Evolutionary conservation across 495 filamentous ascomycete genomes (phyloP).

Genomic region (Talaromyces proteolyticus): DNA sequence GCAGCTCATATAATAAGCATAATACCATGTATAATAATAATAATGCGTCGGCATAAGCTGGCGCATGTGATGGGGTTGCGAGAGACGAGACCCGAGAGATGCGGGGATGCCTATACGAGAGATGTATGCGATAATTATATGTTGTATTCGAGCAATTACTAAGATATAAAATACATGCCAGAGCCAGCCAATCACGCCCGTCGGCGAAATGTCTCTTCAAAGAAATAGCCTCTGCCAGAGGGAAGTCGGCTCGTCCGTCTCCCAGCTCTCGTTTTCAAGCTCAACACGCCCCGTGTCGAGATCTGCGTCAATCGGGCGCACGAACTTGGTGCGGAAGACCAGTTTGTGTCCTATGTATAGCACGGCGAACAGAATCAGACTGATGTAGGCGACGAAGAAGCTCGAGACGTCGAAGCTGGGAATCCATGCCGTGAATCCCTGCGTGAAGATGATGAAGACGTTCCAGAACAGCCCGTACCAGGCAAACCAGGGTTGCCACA

Average conservation of each 20-base stretch:
- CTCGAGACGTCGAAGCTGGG: slow-evolving; percentile 46
- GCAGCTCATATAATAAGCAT: too few relatives aligned
- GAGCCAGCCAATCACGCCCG: too few relatives aligned
- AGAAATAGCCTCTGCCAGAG: slow-evolving; percentile 8
- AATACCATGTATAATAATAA: too few relatives aligned
- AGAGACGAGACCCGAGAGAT: too few relatives aligned
- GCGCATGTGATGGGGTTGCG: too few relatives aligned
- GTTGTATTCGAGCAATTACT: too few relatives aligned
- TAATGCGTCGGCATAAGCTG: too few relatives aligned
- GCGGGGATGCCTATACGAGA: too few relatives aligned
- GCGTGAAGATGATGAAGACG: slow-evolving; percentile 58
- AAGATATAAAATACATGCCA: too few relatives aligned
- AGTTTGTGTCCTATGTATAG: slow-evolving; percentile 56
- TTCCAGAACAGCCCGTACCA: slow-evolving; percentile 61
- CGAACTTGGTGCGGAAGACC: slow-evolving; percentile 33
- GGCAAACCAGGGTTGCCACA: slow-evolving; percentile 52
- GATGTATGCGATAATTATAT: too few relatives aligned
- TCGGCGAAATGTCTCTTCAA: not conserved
- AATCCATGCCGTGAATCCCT: slow-evolving; percentile 66
- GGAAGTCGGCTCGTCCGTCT: slow-evolving; percentile 34
- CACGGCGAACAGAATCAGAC: slow-evolving; percentile 54
- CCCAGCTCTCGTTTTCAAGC: slow-evolving; percentile 38
- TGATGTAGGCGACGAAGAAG: slow-evolving; percentile 60
- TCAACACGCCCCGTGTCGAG: slow-evolving; percentile 38
- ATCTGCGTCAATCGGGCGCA: slow-evolving; percentile 38